Evolutionary conservation across 2,329 filamentous ascomycete genomes (phyloP), one percentile per base, ranked within the genome.

Genomic region (Orbilia javanica): DNA sequence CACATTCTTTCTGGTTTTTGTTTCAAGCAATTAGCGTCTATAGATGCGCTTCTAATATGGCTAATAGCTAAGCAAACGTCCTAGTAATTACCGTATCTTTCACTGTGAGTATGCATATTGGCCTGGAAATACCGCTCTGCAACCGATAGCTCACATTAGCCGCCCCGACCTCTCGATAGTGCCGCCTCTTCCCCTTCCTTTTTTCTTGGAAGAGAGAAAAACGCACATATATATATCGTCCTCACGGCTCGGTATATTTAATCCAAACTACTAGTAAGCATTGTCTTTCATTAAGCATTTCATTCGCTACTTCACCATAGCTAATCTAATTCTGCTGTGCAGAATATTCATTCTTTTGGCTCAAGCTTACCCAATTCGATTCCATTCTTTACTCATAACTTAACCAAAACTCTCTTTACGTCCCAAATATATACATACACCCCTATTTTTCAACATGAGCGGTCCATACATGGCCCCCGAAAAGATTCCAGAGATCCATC

Each of bases 401-500:
- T n/a, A n/a, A n/a, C n/a, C n/a, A n/a, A n/a, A n/a, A n/a, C n/a
- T n/a, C n/a, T n/a, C n/a, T n/a, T n/a, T n/a, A n/a, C n/a, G n/a
- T n/a, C n/a, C n/a, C n/a, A n/a, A n/a, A n/a, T n/a, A n/a, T n/a
- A n/a, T n/a, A n/a, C n/a, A n/a, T 31, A 31, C 29, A 31, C 1
- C 11, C 1, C 10, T 22, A n/a, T 20, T 31, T 18, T 29, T 20
- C 20, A 4, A 25, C 7, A 70, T 77, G 72, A 31, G 25, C 20
- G 53, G 36, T 22, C 31, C 20, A 8, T 60, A 76, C 48, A 11
- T 48, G 4, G 34, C 18, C 5, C 44, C 72, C 4, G 73, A 77
- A 25, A 77, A 77, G 50, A 62, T 67, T 27, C 62, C 66, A 36
- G 66, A 77, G 48, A 71, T 77, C 57, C 42, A 67, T 31, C 7